These are phyloP conservation scores for Teratosphaeriaceae sp. DNA, from an alignment of 2,329 filamentous ascomycete species.

Conservation along the genomic window DNA sequence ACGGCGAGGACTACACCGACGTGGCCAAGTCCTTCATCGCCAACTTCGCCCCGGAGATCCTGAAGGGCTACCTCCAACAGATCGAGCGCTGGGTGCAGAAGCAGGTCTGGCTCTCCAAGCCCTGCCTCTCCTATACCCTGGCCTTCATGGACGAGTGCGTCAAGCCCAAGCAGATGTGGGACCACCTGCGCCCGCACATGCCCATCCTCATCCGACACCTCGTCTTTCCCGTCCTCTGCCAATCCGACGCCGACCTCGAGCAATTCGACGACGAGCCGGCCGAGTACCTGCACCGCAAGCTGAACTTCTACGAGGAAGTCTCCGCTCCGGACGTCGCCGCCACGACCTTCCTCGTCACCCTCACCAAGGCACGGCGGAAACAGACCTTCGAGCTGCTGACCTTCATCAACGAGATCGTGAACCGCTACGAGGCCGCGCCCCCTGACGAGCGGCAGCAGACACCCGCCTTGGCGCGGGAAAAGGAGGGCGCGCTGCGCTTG, in stretches of 20 bases:
- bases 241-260: conserved; percentile 85
- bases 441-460: conserved; percentile 89
- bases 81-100: conserved; percentile 98
- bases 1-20: conserved; percentile 66
- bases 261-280: conserved; percentile 91
- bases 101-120: conserved; percentile 88
- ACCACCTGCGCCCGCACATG: conserved; percentile 84
- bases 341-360: conserved; percentile 89
- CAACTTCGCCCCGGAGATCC: conserved; percentile 89
- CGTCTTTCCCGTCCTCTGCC: conserved; percentile 90
- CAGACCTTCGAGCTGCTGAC: conserved; percentile 91
- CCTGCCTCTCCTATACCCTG: conserved; percentile 86
- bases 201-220: conserved; percentile 91
- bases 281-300: conserved; percentile 92
- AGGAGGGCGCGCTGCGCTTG: conserved; percentile 95
- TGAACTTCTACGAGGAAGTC: conserved; percentile 97
- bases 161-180: conserved; percentile 96
- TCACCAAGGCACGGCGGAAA: conserved; percentile 91
- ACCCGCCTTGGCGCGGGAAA: too few species aligned
- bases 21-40: conserved; percentile 88
- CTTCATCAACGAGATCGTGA: conserved; percentile 93
- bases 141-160: conserved; percentile 97
- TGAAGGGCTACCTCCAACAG: conserved; percentile 89
- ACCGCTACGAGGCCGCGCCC: conserved; percentile 76
- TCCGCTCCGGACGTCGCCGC: conserved; percentile 92